phyloP scores from a whole-genome alignment of 2,329 filamentous ascomycete species.

The Penicillium corylophilum region DNA sequence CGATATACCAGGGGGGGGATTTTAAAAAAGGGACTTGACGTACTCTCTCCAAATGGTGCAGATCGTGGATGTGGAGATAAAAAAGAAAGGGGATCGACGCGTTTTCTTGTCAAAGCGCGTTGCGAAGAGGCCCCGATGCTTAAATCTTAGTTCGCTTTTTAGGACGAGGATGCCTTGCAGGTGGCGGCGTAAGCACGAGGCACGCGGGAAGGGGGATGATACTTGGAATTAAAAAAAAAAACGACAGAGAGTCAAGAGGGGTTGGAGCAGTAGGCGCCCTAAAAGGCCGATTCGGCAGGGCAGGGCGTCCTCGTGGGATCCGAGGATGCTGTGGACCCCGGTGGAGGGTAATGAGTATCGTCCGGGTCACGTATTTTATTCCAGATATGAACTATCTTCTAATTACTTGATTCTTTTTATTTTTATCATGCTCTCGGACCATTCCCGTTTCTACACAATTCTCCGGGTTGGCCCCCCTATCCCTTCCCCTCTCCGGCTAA shows the following conservation, averaged over 20 bases:
- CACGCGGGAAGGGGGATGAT: conserved; percentile 12
- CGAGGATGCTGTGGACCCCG: conserved; percentile 23
- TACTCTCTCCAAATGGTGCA: conserved; percentile 1
- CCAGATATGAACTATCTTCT: no score
- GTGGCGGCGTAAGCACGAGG: conserved; percentile 35
- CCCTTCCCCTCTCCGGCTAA: conserved; percentile 24
- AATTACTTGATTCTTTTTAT: not conserved
- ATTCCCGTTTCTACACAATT: conserved; percentile 20
- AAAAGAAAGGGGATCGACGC: conserved; percentile 23
- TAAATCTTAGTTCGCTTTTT: conserved; percentile 41
- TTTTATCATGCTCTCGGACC: conserved; percentile 11
- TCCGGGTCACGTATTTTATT: no score
- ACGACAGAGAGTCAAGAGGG: conserved; percentile 25
- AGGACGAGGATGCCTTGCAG: conserved; percentile 39
- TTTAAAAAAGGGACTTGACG: not conserved
- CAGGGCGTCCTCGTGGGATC: conserved; percentile 36
- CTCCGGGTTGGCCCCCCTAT: conserved; percentile 27
- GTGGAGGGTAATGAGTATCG: not conserved
- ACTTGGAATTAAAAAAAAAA: conserved; percentile 18
- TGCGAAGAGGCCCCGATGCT: conserved; percentile 31
- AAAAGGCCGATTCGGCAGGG: conserved; percentile 33
- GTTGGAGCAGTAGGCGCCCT: conserved; percentile 23
- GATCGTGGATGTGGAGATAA: conserved; percentile 17
- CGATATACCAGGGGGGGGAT: not conserved
- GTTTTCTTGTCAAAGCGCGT: conserved; percentile 17